These are phyloP conservation scores for Picochlorum sp. DNA, from an alignment of 139 green algal species.

Conservation along the genomic window DNA sequence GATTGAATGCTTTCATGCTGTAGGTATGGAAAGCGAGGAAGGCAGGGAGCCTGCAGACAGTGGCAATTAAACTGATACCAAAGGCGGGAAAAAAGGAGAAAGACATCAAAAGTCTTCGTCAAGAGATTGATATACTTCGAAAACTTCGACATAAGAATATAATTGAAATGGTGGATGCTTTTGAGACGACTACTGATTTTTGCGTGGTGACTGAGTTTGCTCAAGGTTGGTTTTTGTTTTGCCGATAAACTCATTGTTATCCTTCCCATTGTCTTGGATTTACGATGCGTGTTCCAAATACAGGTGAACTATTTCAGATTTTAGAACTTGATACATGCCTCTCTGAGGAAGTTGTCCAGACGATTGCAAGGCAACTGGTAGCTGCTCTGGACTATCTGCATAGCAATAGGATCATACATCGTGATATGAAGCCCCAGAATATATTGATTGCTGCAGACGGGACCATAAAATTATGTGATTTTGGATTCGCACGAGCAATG, in stretches of 20 bases:
- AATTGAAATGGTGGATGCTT: constrained; percentile 61
- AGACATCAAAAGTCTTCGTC: constrained; percentile 83
- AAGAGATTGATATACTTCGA: constrained; percentile 81
- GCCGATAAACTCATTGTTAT: not conserved
- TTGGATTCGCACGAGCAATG: constrained; percentile 86
- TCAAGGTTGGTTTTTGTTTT: constrained; percentile 36
- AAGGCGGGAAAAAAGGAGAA: constrained; percentile 90
- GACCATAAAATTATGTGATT: constrained; percentile 83
- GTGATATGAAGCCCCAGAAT: constrained; percentile 93
- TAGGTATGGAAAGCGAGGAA: constrained; percentile 91
- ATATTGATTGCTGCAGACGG: constrained; percentile 47
- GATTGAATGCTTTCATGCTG: no score
- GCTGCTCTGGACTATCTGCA: constrained; percentile 90
- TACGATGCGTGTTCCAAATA: constrained; percentile 10
- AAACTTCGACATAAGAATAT: constrained; percentile 72
- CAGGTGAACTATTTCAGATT: constrained; percentile 93
- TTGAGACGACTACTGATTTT: constrained; percentile 93
- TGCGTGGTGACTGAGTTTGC: constrained; percentile 95
- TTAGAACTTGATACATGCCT: constrained; percentile 88
- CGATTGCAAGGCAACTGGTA: constrained; percentile 86
- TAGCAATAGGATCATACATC: constrained; percentile 84
- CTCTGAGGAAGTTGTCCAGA: constrained; percentile 67
- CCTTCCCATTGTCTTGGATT: not conserved
- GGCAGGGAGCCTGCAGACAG: constrained; percentile 81
- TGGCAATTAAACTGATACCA: constrained; percentile 97